Evolutionary conservation across 1,284 basidiomycete species (phyloP).

Genomic region (Lignosus rhinocerotis): DNA sequence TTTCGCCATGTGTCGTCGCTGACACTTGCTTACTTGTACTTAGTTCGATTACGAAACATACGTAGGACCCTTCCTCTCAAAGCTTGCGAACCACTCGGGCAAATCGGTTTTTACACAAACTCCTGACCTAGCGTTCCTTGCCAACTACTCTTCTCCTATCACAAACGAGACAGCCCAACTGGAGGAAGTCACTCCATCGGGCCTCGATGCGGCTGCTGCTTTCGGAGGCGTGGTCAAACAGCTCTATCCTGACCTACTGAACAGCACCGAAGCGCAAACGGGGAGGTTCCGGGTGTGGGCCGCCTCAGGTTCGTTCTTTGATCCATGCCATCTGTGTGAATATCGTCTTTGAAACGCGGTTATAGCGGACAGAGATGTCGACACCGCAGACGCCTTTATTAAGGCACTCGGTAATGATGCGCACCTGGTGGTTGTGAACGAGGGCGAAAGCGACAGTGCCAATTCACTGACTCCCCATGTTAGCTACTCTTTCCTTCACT

Average conservation of each 20-base stretch:
- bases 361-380: constrained; percentile 17
- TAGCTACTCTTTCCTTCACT: background rate
- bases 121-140: constrained; percentile 17
- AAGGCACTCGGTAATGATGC: constrained; percentile 17
- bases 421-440: constrained; percentile 17
- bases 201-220: constrained; percentile 19
- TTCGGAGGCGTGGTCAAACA: constrained; percentile 21
- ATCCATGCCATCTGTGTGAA: too few relatives aligned
- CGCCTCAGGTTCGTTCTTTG: constrained; percentile 10
- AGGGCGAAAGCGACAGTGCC: constrained; percentile 23
- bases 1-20: background rate
- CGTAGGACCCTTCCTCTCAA: constrained; percentile 22
- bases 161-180: constrained; percentile 24
- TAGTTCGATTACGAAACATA: constrained; percentile 27
- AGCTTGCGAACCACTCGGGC: constrained; percentile 22
- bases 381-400: constrained; percentile 22
- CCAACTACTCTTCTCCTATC: constrained; percentile 22
- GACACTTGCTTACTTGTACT: too few relatives aligned
- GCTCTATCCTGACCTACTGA: constrained; percentile 15
- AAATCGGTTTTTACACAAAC: constrained; percentile 11
- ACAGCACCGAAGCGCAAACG: background rate
- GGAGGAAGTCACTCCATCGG: constrained; percentile 26
- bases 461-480: constrained; percentile 26
- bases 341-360: background rate
- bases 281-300: constrained; percentile 22